Percentiles rank a stretch among this genome's conserved stretches.
Conservation (phyloP, 1,139 yeast species). For the Geotrichum histeridarum region DNA sequence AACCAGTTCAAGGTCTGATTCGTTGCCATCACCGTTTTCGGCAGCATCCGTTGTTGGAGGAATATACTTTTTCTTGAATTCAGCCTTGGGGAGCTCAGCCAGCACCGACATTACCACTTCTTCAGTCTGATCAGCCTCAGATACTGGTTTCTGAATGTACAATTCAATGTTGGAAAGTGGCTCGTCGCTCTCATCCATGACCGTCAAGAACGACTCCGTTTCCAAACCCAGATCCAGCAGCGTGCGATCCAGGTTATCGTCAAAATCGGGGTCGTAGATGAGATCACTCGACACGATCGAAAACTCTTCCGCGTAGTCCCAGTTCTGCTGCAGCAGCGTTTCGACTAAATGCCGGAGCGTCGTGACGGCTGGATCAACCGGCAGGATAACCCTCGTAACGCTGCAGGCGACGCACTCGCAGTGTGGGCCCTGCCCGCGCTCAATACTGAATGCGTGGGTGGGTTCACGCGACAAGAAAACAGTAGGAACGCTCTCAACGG, state of each 20-base stretch:
- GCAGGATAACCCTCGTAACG: constrained; percentile 49
- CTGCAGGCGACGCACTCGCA: constrained; percentile 72
- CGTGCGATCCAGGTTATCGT: constrained; percentile 57
- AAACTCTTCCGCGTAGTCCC: constrained; percentile 62
- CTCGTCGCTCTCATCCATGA: constrained; percentile 74
- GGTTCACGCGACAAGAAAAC: constrained; percentile 43
- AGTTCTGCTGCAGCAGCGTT: constrained; percentile 43
- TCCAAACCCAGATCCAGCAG: constrained; percentile 53
- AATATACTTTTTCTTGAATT: constrained; percentile 33
- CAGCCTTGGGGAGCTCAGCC: constrained; percentile 31
- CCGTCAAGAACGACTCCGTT: constrained; percentile 56
- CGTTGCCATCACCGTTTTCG: constrained; percentile 16
- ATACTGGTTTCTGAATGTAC: constrained; percentile 37
- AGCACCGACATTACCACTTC: constrained; percentile 18
- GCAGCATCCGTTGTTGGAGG: constrained; percentile 20
- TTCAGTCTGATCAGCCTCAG: constrained; percentile 11
- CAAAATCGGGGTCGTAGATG: constrained; percentile 82
- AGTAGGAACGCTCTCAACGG: constrained; percentile 4
- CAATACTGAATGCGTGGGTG: constrained; percentile 64
- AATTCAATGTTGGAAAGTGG: constrained; percentile 60
- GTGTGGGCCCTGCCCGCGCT: constrained; percentile 56
- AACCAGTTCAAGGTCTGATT: constrained; percentile 19
- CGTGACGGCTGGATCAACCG: constrained; percentile 34
- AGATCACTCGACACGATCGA: constrained; percentile 59
- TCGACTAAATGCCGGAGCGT: constrained; percentile 45